Evolutionary conservation across 148 eudicot genomes (phyloP), one percentile per base, ranked within the genome.

Genomic region (Amaranthus palmeri): DNA sequence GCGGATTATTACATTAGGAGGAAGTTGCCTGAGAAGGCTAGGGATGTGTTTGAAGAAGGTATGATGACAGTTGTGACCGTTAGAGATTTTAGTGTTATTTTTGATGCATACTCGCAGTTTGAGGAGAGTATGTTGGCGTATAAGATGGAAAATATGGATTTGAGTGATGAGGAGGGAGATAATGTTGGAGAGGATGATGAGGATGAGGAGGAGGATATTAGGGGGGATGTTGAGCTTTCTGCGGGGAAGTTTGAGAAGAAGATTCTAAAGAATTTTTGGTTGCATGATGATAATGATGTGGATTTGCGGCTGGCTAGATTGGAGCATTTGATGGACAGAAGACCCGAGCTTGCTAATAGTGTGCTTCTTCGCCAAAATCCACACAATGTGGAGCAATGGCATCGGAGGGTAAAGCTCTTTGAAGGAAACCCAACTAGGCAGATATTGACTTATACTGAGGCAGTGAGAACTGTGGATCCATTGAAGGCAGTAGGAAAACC

Each of bases 311-410:
- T 95, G 55, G 93, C 96, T 6, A 79, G 93, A 72, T 77, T 91
- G 79, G 97, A 89, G 74, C 65, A 84, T 85, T 71, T 95, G 65
- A 89, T 90, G 88, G 90, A 88, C 75, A 83, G 96, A 79, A 82
- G 99, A 77, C 96, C 97, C 0, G 99, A 89, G 68, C 77, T 95
- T 70, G 96, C 93, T 6, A 95, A 95, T 48, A 95, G 99, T 76
- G 99, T 95, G n/a, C 90, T 95, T 44, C 86, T 95, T 51, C 81
- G 99, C 43, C 97, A 95, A 67, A 95, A 95, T 48, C 99, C 99
- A 4, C 97, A 95, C 68, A 95, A 95, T 83, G 99, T 95, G 50
- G 99, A 95, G 83, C 97, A 95, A 66, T 95, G 99, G 99, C 97
- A 92, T 79, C 69, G 97, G 66, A 80, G 99, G 70, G 96, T 90